These are phyloP conservation scores for Mrakia blollopis DNA, from an alignment of 768 basidiomycete genomes.

Conservation along the genomic window DNA sequence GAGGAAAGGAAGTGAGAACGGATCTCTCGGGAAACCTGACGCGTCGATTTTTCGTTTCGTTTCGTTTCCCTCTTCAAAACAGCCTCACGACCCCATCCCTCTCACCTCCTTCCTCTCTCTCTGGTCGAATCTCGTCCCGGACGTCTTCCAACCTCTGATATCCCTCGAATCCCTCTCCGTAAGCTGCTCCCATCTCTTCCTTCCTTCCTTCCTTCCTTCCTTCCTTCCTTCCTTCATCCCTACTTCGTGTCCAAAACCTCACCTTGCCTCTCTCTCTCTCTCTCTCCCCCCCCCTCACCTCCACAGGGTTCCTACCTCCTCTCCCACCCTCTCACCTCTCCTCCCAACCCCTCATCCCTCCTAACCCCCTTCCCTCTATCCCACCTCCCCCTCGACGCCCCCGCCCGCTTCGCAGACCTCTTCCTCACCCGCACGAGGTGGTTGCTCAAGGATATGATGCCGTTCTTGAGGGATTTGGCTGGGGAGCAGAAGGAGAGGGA, in stretches of 20 bases:
- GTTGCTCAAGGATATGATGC: slow-evolving; percentile 71
- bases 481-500: slow-evolving; percentile 81
- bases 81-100: slow-evolving; percentile 4
- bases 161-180: neutral
- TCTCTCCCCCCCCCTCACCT: slow-evolving; percentile 35
- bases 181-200: neutral
- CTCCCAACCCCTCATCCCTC: slow-evolving; percentile 38
- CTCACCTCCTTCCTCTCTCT: slow-evolving; percentile 1
- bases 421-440: slow-evolving; percentile 61
- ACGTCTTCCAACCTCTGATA: slow-evolving; percentile 15
- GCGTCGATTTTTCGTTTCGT: no score
- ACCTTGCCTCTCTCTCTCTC: slow-evolving; percentile 59
- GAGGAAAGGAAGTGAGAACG: neutral
- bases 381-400: slow-evolving; percentile 67
- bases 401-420: slow-evolving; percentile 76
- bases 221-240: neutral
- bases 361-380: slow-evolving; percentile 73
- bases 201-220: no score
- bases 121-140: slow-evolving; percentile 17
- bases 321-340: slow-evolving; percentile 46
- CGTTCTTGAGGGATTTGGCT: slow-evolving; percentile 75
- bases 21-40: neutral
- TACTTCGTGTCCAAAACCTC: no score
- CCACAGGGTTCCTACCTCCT: slow-evolving; percentile 70
- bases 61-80: no score